Evolutionary conservation across 192 early-diverging fungal species (phyloP).

Genomic region (Mortierella alpina): DNA sequence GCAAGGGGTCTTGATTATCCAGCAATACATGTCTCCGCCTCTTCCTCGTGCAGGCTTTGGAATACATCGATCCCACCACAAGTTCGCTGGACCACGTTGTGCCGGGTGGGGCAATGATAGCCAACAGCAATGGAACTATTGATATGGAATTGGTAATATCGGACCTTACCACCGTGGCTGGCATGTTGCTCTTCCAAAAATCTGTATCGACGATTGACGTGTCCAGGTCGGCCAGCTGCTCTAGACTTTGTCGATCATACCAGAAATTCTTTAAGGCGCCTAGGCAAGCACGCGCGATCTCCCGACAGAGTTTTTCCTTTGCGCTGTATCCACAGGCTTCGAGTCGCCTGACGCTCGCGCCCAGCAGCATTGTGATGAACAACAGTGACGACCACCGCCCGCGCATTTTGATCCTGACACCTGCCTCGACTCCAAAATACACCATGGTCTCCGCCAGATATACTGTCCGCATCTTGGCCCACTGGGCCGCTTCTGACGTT

Average conservation of each 20-base stretch:
- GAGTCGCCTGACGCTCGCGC: constrained; percentile 11
- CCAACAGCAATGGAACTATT: constrained; percentile 26
- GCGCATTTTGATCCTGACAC: constrained; percentile 47
- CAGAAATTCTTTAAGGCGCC: constrained; percentile 22
- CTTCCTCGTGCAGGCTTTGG: not conserved
- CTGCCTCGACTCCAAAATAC: constrained; percentile 29
- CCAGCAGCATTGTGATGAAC: constrained; percentile 20
- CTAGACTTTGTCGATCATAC: constrained; percentile 17
- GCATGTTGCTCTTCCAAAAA: not conserved
- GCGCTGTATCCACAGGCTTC: constrained; percentile 1
- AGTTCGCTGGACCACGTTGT: constrained; percentile 24
- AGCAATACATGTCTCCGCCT: constrained; percentile 20
- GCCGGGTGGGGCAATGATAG: constrained; percentile 15
- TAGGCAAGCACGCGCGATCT: constrained; percentile 16
- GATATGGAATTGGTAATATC: not conserved
- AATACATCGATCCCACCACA: constrained; percentile 7
- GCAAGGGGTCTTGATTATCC: constrained; percentile 8
- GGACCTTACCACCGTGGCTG: not conserved
- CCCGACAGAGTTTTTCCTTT: not conserved
- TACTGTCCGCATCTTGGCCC: constrained; percentile 11
- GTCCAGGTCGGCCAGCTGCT: constrained; percentile 26
- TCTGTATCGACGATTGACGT: not conserved
- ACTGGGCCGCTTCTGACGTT: not conserved
- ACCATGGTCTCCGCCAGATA: constrained; percentile 19
- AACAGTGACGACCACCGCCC: constrained; percentile 23